Evolutionary conservation across 2,329 filamentous ascomycete species (phyloP), one percentile per base, ranked within the genome.

Genomic region (Bipolaris oryzae): DNA sequence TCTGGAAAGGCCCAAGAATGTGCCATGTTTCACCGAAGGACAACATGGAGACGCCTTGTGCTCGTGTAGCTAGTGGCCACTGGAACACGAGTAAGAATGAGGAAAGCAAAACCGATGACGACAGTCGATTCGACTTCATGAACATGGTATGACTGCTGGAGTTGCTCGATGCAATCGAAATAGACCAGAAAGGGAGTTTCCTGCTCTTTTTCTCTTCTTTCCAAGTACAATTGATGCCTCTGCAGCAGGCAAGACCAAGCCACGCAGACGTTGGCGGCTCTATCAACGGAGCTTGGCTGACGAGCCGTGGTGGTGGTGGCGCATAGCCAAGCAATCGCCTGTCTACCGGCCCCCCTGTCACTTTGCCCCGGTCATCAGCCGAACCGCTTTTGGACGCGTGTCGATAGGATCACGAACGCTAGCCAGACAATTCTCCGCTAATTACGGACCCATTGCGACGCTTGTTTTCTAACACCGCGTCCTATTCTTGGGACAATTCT

Each of bases 1-100:
- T 80, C 60, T 82, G 80, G 63, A 86, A 87, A 7, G 84, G 85
- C 3, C 84, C 85, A 20, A 87, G 74, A 20, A 84, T 64, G 50
- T 84, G 71, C 83, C 83, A 85, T 45, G 71, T 66, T 35, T 61
- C 62, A 46, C 68, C 74, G 61, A 79, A 75, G 28, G 67, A 61
- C 48, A 77, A 57, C 41, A 67, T 39, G 39, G 65, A 47, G 10
- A 41, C 37, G 63, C 31, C 10, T 6, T 45, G 42, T 5, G 42
- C 42, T 31, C 28, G n/a, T 4, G 25, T 34, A n/a, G 28, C 25
- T 33, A 33, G 16, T 5, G 42, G 5, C 25, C 28, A 50, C 44
- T 59, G 56, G 47, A 65, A 43, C 23, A 48, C 21, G 33, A 58
- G 52, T 55, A 63, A 31, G 23, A 50, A 44, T 47, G 46, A 21